These are phyloP conservation scores for Citrus mangshanensis DNA, from an alignment of 345 rosid species.

Conservation along the genomic window DNA sequence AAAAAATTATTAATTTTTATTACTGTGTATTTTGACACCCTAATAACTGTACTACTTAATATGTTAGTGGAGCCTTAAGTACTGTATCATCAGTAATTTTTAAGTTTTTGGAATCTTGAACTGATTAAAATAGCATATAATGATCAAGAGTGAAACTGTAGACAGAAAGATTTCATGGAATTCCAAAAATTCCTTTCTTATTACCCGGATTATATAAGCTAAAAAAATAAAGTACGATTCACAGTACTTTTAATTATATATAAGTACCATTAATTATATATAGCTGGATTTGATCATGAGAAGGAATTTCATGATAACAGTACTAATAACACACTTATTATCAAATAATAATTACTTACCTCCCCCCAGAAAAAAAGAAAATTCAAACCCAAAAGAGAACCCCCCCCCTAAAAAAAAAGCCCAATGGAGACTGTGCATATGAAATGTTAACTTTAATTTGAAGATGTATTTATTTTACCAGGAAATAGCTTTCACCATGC, in stretches of 20 bases:
- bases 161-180: slow-evolving; percentile 24
- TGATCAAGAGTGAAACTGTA: not conserved
- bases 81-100: slow-evolving; percentile 18
- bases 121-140: slow-evolving; percentile 17
- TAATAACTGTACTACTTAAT: slow-evolving; percentile 5
- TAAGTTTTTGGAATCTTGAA: slow-evolving; percentile 19
- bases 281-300: slow-evolving; percentile 1
- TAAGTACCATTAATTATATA: not conserved
- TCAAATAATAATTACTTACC: not conserved
- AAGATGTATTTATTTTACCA: slow-evolving; percentile 44
- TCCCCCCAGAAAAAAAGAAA: not conserved
- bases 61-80: slow-evolving; percentile 9
- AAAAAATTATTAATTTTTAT: not conserved
- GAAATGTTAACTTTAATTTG: too few species aligned
- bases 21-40: slow-evolving; percentile 21
- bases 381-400: not conserved
- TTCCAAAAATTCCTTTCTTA: slow-evolving; percentile 37
- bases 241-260: not conserved
- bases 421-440: not conserved
- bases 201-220: slow-evolving; percentile 15
- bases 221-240: slow-evolving; percentile 6
- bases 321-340: not conserved
- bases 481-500: slow-evolving; percentile 93
- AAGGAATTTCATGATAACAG: not conserved
- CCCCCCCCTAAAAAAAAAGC: too few species aligned